Base-by-base conservation (phyloP, 2,329 filamentous ascomycete genomes). In the Pestalotiopsis sp. region DNA sequence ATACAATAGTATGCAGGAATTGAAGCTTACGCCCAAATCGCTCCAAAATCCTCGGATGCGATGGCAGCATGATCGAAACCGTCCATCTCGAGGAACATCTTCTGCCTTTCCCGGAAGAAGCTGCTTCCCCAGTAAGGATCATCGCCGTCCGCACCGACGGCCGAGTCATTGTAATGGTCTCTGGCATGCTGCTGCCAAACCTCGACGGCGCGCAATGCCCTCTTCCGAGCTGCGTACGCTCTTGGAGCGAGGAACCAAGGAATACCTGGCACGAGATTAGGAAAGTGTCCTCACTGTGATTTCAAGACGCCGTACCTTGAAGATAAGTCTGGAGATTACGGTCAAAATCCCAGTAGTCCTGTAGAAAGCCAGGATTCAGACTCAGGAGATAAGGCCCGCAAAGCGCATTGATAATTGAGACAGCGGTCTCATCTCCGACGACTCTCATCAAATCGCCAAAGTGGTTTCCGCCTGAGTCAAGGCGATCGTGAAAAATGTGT, bases 261-360 rank as follows among this genome's bases (percentile, higher is more conserved):
- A 38, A 64, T 40, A 49, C 23, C 61, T 64, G 41, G 40, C 36
- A 11, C 14, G 2, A 64, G 1, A 74, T 49, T 49, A 57, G 52
- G n/a, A 0, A 2, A 4, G 14, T 7, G 31, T 7, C 2, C 6
- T 2, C 17, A 17, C 20, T 12, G 27, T 20, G 20, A 13, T 25
- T 13, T 23, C 23, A 3, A 9, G 2, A 27, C 6, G 20, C 2
- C 20, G 40, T 25, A 52, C 61, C 61, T 64, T 49, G 61, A 45
- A 64, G 40, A 31, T 64, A 49, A 23, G 61, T 64, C 13, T 64
- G 40, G n/a, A 64, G 40, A n/a, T 64, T 64, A 12, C 38, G 38
- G 59, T 76, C 74, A 56, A 75, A 76, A 17, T 68, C 68, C 73
- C 73, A 75, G 41, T 70, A 76, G 66, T 73, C 71, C 52, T 73